Evolutionary conservation across 2,329 filamentous ascomycete genomes (phyloP), one percentile per base, ranked within the genome.

Genomic region (Chrysosporium keratinophilum): DNA sequence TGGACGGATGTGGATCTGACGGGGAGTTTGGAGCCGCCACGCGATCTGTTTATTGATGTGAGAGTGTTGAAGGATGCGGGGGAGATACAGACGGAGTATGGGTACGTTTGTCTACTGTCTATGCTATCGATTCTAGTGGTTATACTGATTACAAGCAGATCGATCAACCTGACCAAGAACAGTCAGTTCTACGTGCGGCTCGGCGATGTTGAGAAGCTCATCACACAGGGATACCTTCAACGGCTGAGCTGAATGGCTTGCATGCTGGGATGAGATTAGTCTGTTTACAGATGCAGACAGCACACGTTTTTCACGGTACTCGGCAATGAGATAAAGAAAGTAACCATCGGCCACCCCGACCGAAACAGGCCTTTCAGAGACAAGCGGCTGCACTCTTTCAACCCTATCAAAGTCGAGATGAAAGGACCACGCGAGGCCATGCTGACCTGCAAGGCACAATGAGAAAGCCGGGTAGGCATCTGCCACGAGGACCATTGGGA

Each of bases 11-110:
- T 98, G 60, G 93, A 98, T 70, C 75, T 98, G 52, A 96, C 93
- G 2, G 93, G 93, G 33, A 93, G 87, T 64, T 74, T 98, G 65
- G 89, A 95, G 65, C 93, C 93, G 20, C 93, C 93, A n/a, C 82
- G 82, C 62, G 93, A 98, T 70, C 74, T 98, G 51, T 98, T 97
- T 69, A 95, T 98, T 63, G 93, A 98, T 69, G 93, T 98, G 35
- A 78, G 93, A 45, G 93, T 98, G 47, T 73, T 98, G 59, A 96
- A 93, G 68, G 93, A 98, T 74, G 93, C 91, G 1, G 93, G 94
- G 3, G 93, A 98, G 75, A 96, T 98, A 59, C 91, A 98, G 73
- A 98, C 93, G 0, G 94, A 98, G 76, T 98, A 98, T 67, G 93
- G 93, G 86, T 95, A 77, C 70, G 84, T 56, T 45, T 52, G 11